Evolutionary conservation across 1,284 basidiomycete species (phyloP).

Genomic region (Grifola frondosa): DNA sequence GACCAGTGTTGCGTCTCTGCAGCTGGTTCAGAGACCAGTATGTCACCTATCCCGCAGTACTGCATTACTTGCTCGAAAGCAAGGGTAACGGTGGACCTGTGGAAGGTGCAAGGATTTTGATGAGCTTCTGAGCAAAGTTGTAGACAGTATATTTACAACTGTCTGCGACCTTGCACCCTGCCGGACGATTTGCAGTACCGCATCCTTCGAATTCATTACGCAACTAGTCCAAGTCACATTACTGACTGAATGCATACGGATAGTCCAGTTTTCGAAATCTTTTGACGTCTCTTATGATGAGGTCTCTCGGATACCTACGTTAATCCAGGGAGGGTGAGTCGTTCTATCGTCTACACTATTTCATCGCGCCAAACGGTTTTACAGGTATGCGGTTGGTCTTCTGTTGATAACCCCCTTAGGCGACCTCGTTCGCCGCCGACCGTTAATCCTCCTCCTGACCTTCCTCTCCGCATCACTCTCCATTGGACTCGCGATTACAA

Average conservation of each 20-base stretch:
- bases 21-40: too few species aligned
- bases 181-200: too few species aligned
- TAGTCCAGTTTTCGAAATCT: constrained; percentile 54
- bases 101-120: too few species aligned
- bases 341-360: not conserved
- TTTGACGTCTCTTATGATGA: constrained; percentile 58
- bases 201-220: too few species aligned
- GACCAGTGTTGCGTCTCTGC: too few species aligned
- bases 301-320: constrained; percentile 56
- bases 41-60: too few species aligned
- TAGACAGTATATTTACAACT: not conserved
- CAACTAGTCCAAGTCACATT: too few species aligned
- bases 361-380: not conserved
- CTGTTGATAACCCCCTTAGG: constrained; percentile 52
- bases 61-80: too few species aligned
- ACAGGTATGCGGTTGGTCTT: constrained; percentile 47
- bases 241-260: constrained; percentile 7
- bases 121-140: not conserved
- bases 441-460: constrained; percentile 45
- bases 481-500: constrained; percentile 47
- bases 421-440: constrained; percentile 51
- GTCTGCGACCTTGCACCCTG: too few species aligned
- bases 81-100: too few species aligned
- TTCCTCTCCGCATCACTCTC: constrained; percentile 38
- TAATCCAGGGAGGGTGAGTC: constrained; percentile 46